These are phyloP conservation scores for Auriscalpium vulgare DNA, from an alignment of 768 basidiomycete genomes.

Conservation along the genomic window DNA sequence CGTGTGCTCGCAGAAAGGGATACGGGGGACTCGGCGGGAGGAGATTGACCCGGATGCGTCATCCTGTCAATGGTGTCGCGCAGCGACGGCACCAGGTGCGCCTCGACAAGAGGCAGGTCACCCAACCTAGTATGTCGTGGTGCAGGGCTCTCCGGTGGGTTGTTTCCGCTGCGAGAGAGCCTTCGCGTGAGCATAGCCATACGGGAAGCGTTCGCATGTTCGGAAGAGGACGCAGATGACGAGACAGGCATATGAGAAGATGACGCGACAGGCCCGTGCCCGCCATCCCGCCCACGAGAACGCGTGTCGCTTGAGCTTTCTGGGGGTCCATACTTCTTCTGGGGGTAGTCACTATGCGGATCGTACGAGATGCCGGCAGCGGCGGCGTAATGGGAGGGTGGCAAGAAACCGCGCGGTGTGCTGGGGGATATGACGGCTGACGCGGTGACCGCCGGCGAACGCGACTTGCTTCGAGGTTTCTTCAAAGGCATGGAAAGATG, in stretches of 20 bases:
- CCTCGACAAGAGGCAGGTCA: slow-evolving; percentile 53
- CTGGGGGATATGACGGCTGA: slow-evolving; percentile 6
- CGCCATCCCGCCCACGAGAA: neutral
- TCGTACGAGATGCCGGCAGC: slow-evolving; percentile 21
- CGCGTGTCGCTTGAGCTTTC: neutral
- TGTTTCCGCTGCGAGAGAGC: slow-evolving; percentile 3
- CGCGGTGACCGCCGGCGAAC: slow-evolving; percentile 12
- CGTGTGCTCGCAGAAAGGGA: no score
- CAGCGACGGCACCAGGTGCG: slow-evolving; percentile 59
- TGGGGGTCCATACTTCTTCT: neutral
- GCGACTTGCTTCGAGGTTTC: slow-evolving; percentile 8
- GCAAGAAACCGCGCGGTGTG: slow-evolving; percentile 21
- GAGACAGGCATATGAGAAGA: slow-evolving; percentile 7
- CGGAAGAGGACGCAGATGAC: slow-evolving; percentile 10
- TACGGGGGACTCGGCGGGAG: neutral
- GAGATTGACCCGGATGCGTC: slow-evolving; percentile 32
- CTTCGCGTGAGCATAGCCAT: slow-evolving; percentile 11
- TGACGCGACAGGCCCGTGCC: neutral
- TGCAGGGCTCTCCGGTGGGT: slow-evolving; percentile 2
- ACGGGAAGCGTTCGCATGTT: slow-evolving; percentile 10
- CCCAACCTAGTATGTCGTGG: slow-evolving; percentile 35
- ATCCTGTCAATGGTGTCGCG: slow-evolving; percentile 68
- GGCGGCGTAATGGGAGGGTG: slow-evolving; percentile 30
- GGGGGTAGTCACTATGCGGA: neutral
- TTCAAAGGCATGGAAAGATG: slow-evolving; percentile 9